Evolutionary conservation across 805 yeast genomes (phyloP).

Genomic region (Diddensiella santjacobensis): DNA sequence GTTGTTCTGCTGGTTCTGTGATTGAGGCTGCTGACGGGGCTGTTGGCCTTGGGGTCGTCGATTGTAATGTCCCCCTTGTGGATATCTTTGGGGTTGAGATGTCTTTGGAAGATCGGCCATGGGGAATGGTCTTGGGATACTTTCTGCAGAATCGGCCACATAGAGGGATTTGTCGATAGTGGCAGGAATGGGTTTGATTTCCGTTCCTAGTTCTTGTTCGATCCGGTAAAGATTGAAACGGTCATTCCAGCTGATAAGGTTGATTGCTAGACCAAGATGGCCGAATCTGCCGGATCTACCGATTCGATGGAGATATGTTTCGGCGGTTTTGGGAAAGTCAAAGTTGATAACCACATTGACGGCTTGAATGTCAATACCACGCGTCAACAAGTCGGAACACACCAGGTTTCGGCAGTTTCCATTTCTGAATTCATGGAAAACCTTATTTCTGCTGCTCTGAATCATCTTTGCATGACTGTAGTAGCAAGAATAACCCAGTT

Average conservation of each 20-base stretch:
- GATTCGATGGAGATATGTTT: slow-evolving; percentile 94
- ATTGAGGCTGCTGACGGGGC: slow-evolving; percentile 14
- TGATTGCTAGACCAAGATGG: slow-evolving; percentile 95
- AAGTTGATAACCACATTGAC: slow-evolving; percentile 97
- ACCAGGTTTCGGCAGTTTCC: slow-evolving; percentile 97
- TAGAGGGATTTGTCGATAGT: slow-evolving; percentile 83
- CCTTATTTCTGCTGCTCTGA: slow-evolving; percentile 94
- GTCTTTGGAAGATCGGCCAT: slow-evolving; percentile 44
- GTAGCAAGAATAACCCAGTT: slow-evolving; percentile 92
- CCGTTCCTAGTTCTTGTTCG: slow-evolving; percentile 96
- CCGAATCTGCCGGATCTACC: slow-evolving; percentile 99
- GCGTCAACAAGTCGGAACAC: slow-evolving; percentile 91
- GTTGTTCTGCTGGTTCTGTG: slow-evolving; percentile 13
- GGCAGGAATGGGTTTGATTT: slow-evolving; percentile 95
- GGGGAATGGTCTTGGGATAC: slow-evolving; percentile 87
- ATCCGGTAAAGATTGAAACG: slow-evolving; percentile 89
- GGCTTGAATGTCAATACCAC: slow-evolving; percentile 99
- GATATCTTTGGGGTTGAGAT: slow-evolving; percentile 25
- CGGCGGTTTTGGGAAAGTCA: slow-evolving; percentile 97
- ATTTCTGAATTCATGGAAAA: slow-evolving; percentile 97
- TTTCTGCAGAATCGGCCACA: slow-evolving; percentile 58
- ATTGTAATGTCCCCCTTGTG: slow-evolving; percentile 15
- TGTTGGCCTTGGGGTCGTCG: slow-evolving; percentile 9
- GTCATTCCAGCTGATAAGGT: slow-evolving; percentile 95
- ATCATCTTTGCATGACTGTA: slow-evolving; percentile 98